phyloP scores from a whole-genome alignment of 805 yeast genomes.

The Nakazawaea ernobii region DNA sequence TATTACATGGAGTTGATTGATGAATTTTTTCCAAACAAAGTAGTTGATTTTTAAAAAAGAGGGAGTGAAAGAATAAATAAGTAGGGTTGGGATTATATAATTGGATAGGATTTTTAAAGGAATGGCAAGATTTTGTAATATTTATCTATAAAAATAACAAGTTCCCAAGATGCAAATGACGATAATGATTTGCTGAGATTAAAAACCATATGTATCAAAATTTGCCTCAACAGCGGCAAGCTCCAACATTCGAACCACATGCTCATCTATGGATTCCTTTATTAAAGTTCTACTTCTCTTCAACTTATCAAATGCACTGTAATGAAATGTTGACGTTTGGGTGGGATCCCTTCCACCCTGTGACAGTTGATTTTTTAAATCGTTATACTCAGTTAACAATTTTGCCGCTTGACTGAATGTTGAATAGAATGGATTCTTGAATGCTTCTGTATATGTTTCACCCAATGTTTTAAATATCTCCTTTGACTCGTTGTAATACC shows the following conservation, averaged over 20 bases:
- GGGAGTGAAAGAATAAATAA: too few species aligned
- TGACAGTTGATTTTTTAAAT: neutral
- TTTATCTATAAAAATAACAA: too few species aligned
- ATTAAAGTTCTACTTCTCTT: neutral
- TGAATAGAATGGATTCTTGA: neutral
- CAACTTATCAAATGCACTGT: neutral
- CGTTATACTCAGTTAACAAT: neutral
- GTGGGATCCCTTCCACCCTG: neutral
- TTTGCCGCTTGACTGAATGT: neutral
- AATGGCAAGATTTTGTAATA: neutral
- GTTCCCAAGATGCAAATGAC: too few species aligned
- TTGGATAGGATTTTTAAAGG: neutral
- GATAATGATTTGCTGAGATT: too few species aligned
- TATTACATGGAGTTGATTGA: constrained; percentile 60
- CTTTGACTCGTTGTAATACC: neutral
- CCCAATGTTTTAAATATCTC: constrained; percentile 1
- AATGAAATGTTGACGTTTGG: neutral
- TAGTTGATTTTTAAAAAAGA: constrained; percentile 44
- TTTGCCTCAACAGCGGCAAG: constrained; percentile 4
- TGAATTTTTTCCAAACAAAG: constrained; percentile 55
- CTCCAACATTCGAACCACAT: constrained; percentile 2
- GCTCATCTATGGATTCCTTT: constrained; percentile 3
- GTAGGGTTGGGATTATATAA: too few species aligned
- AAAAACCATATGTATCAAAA: neutral
- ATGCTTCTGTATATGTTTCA: neutral